A percentile compares a stretch with the other conserved stretches of the same genome.
Conservation (phyloP, 306 rosid species). For the Glycine tomentella region DNA sequence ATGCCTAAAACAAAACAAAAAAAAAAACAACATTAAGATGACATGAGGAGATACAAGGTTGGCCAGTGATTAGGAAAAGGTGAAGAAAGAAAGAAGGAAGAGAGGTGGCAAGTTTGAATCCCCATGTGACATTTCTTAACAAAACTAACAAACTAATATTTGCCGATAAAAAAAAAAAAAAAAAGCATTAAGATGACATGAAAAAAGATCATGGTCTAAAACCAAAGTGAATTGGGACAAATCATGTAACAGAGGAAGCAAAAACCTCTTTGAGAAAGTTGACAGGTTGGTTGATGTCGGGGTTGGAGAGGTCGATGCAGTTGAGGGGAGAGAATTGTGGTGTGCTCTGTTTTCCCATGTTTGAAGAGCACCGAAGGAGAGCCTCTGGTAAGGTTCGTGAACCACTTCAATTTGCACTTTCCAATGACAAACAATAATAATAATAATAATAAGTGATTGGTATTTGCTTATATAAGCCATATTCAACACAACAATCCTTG, state of each 20-base stretch:
- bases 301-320: constrained; percentile 73
- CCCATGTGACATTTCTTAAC: too few species aligned
- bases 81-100: too few species aligned
- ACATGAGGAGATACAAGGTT: too few species aligned
- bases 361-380: constrained; percentile 24
- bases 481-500: not conserved
- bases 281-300: constrained; percentile 68
- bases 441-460: not conserved
- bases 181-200: not conserved
- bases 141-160: too few species aligned
- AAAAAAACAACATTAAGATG: too few species aligned
- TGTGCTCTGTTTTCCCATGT: constrained; percentile 61
- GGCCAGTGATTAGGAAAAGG: too few species aligned
- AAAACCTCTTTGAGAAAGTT: constrained; percentile 79
- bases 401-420: constrained; percentile 6
- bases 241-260: not conserved
- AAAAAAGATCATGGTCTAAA: not conserved
- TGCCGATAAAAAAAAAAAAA: not conserved
- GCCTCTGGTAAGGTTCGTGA: constrained; percentile 21
- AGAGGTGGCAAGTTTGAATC: too few species aligned
- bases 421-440: not conserved
- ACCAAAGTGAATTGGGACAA: not conserved
- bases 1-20: constrained; percentile 56
- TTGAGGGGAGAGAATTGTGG: constrained; percentile 60
- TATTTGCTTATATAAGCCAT: not conserved